A percentile compares a stretch with the other conserved stretches of the same genome.
These are phyloP conservation scores for Xylariaceae sp. DNA, from an alignment of 2,329 filamentous ascomycete species.

Conservation along the genomic window DNA sequence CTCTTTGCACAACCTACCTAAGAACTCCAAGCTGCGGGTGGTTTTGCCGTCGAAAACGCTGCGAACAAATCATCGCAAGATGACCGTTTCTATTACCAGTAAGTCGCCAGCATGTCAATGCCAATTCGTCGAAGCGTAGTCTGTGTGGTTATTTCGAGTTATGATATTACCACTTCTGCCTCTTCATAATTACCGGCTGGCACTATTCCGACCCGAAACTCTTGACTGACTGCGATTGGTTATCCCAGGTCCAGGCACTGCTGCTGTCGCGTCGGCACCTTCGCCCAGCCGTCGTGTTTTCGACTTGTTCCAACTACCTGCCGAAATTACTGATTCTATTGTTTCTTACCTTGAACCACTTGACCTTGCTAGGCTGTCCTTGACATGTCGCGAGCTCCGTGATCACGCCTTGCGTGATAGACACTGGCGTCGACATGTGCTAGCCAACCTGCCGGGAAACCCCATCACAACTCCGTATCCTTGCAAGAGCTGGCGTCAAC, in stretches of 20 bases:
- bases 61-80: constrained; percentile 2
- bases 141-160: neutral
- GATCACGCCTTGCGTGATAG: constrained; percentile 58
- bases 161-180: neutral
- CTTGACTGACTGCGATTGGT: neutral
- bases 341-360: constrained; percentile 58
- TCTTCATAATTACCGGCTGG: neutral
- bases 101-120: neutral
- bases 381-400: constrained; percentile 57
- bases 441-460: constrained; percentile 58
- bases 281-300: constrained; percentile 2
- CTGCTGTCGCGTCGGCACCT: constrained; percentile 3
- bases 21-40: too few relatives aligned
- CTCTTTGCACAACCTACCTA: too few relatives aligned
- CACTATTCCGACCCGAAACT: neutral
- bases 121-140: neutral
- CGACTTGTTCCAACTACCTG: constrained; percentile 55
- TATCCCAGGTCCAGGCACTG: neutral
- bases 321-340: constrained; percentile 71
- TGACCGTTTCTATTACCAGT: constrained; percentile 5
- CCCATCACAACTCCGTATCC: constrained; percentile 51
- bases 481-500: constrained; percentile 59
- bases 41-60: too few relatives aligned
- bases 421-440: constrained; percentile 67
- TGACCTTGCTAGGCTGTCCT: constrained; percentile 57